A percentile compares a stretch with the other conserved stretches of the same genome.
phyloP scores from a whole-genome alignment of 2,329 filamentous ascomycete species.

The Parascedosporium putredinis region DNA sequence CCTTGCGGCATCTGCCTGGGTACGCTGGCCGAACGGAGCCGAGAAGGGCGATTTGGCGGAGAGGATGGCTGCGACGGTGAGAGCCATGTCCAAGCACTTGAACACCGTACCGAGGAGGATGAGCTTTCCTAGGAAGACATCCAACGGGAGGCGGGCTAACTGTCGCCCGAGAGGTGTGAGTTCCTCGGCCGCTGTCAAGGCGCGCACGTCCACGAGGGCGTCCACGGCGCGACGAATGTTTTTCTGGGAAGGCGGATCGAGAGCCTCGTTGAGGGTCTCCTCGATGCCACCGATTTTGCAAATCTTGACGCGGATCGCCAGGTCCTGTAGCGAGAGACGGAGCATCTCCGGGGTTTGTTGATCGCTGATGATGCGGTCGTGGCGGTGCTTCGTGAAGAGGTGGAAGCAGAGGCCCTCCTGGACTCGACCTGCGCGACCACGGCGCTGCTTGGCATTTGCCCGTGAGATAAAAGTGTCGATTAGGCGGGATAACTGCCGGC shows the following conservation, averaged over 20 bases:
- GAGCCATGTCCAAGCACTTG: slow-evolving; percentile 79
- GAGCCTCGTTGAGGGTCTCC: slow-evolving; percentile 72
- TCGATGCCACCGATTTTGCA: slow-evolving; percentile 93
- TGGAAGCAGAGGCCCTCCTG: slow-evolving; percentile 94
- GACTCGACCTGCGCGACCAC: slow-evolving; percentile 88
- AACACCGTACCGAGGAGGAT: slow-evolving; percentile 80
- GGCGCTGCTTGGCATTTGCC: slow-evolving; percentile 89
- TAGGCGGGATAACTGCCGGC: slow-evolving; percentile 77
- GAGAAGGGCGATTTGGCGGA: slow-evolving; percentile 93
- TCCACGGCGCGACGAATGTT: slow-evolving; percentile 92
- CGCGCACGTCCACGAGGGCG: slow-evolving; percentile 84
- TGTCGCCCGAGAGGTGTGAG: slow-evolving; percentile 80
- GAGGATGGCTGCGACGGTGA: slow-evolving; percentile 85
- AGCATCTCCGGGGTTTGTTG: slow-evolving; percentile 97
- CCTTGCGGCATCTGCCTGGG: slow-evolving; percentile 71
- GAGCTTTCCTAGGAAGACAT: slow-evolving; percentile 90
- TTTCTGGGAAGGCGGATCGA: slow-evolving; percentile 82
- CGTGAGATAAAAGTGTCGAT: slow-evolving; percentile 92
- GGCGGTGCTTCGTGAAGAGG: slow-evolving; percentile 80
- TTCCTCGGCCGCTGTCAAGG: slow-evolving; percentile 70
- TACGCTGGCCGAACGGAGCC: slow-evolving; percentile 71
- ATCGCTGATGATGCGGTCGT: slow-evolving; percentile 76
- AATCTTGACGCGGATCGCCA: slow-evolving; percentile 93
- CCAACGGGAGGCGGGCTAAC: slow-evolving; percentile 77
- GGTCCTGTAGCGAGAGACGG: slow-evolving; percentile 81